phyloP scores from a whole-genome alignment of 345 rosid species.

The Physaria fendleri region DNA sequence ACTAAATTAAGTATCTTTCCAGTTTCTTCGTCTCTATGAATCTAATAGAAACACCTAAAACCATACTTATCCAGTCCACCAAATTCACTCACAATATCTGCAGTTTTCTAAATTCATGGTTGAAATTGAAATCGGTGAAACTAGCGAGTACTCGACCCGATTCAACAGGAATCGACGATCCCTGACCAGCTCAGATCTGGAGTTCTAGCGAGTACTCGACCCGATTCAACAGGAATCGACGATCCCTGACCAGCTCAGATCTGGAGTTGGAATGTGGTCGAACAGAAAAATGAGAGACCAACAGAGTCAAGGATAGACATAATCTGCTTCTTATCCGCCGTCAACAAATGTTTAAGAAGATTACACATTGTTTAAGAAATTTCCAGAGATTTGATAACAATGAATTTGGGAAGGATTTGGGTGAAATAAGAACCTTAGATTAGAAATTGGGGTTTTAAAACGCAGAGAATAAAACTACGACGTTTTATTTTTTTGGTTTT shows the following conservation, averaged over 20 bases:
- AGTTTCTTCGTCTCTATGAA: slow-evolving; percentile 77
- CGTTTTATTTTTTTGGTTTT: too few relatives aligned
- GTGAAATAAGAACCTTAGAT: too few relatives aligned
- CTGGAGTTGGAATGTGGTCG: slow-evolving; percentile 73
- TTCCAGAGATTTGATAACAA: too few relatives aligned
- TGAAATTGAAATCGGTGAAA: background rate
- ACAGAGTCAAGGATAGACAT: slow-evolving; percentile 56
- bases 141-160: slow-evolving; percentile 54
- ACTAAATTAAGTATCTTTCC: slow-evolving; percentile 83
- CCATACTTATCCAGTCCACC: background rate
- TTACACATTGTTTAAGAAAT: too few relatives aligned
- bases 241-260: slow-evolving; percentile 83
- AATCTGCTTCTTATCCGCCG: slow-evolving; percentile 70
- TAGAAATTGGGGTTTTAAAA: too few relatives aligned
- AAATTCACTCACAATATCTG: background rate
- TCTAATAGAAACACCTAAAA: slow-evolving; percentile 28
- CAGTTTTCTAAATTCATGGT: background rate
- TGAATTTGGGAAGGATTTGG: too few relatives aligned
- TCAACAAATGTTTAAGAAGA: too few relatives aligned
- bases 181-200: slow-evolving; percentile 81
- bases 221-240: slow-evolving; percentile 55
- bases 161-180: slow-evolving; percentile 53
- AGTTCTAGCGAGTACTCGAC: slow-evolving; percentile 45
- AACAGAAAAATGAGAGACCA: slow-evolving; percentile 57
- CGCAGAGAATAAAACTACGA: too few relatives aligned